phyloP scores from a whole-genome alignment of 2,329 filamentous ascomycete species.

The Calonectria ilicicola region DNA sequence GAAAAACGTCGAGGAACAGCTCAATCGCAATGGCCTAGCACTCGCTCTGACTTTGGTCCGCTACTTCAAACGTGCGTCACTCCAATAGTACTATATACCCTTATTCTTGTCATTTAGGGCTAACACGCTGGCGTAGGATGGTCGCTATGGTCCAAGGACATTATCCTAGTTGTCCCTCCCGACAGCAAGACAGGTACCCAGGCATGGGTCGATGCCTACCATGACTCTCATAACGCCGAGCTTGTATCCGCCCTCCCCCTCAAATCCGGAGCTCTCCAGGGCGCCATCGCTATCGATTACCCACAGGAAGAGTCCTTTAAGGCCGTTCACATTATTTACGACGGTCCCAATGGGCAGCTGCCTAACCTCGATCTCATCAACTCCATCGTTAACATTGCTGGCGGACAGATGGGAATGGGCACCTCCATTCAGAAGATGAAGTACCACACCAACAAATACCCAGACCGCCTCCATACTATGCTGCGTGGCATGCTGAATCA shows the following conservation, averaged over 20 bases:
- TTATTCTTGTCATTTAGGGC: background rate
- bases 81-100: background rate
- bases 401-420: conserved; percentile 90
- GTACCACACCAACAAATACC: conserved; percentile 83
- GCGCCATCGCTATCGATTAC: conserved; percentile 93
- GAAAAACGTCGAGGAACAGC: conserved; percentile 81
- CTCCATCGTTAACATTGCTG: conserved; percentile 87
- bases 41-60: conserved; percentile 87
- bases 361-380: conserved; percentile 98
- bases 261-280: conserved; percentile 94
- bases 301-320: conserved; percentile 87
- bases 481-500: conserved; percentile 93
- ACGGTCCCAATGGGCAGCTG: conserved; percentile 94
- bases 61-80: conserved; percentile 84
- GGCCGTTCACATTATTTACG: conserved; percentile 90
- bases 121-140: conserved; percentile 69
- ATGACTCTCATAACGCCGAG: conserved; percentile 83
- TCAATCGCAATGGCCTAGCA: conserved; percentile 90
- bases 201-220: conserved; percentile 98
- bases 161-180: conserved; percentile 89
- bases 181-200: conserved; percentile 93
- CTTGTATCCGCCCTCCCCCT: conserved; percentile 82
- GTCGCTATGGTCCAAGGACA: conserved; percentile 99
- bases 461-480: conserved; percentile 87
- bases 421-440: conserved; percentile 89